A percentile compares a stretch with the other conserved stretches of the same genome.
These are phyloP conservation scores for Triangularia verruculosa DNA, from an alignment of 2,329 filamentous ascomycete genomes.

Conservation along the genomic window DNA sequence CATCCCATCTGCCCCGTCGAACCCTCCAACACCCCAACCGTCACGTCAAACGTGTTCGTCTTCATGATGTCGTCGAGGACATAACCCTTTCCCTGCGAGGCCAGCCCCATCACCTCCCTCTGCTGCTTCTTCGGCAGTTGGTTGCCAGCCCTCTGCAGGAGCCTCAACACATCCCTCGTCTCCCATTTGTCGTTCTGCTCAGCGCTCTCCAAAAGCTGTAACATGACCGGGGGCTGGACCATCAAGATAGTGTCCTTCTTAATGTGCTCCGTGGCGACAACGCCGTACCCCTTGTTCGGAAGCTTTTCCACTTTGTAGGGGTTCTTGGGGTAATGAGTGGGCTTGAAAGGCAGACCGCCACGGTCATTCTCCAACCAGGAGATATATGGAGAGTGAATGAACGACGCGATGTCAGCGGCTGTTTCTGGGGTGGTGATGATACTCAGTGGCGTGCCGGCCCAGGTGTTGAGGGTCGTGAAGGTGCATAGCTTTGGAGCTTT, in stretches of 20 bases:
- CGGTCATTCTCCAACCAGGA: slow-evolving; percentile 16
- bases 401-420: slow-evolving; percentile 7
- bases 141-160: slow-evolving; percentile 10
- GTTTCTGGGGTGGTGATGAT: slow-evolving; percentile 15
- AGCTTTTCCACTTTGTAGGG: slow-evolving; percentile 9
- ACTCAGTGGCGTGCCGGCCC: slow-evolving; percentile 10
- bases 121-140: slow-evolving; percentile 8
- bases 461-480: slow-evolving; percentile 6
- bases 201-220: slow-evolving; percentile 4
- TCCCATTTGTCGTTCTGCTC: slow-evolving; percentile 5
- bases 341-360: slow-evolving; percentile 5
- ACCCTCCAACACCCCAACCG: slow-evolving; percentile 6
- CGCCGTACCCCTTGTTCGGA: slow-evolving; percentile 7
- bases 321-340: background rate
- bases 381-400: slow-evolving; percentile 10
- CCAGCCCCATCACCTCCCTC: slow-evolving; percentile 8
- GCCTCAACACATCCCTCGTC: background rate
- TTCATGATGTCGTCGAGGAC: slow-evolving; percentile 15
- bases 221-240: slow-evolving; percentile 6
- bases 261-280: slow-evolving; percentile 12
- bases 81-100: slow-evolving; percentile 11
- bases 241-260: slow-evolving; percentile 6
- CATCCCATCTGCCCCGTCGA: background rate
- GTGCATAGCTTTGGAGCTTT: slow-evolving; percentile 14
- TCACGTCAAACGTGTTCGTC: slow-evolving; percentile 15